phyloP scores from a whole-genome alignment of 805 yeast species.

The Starmerella bacillaris region DNA sequence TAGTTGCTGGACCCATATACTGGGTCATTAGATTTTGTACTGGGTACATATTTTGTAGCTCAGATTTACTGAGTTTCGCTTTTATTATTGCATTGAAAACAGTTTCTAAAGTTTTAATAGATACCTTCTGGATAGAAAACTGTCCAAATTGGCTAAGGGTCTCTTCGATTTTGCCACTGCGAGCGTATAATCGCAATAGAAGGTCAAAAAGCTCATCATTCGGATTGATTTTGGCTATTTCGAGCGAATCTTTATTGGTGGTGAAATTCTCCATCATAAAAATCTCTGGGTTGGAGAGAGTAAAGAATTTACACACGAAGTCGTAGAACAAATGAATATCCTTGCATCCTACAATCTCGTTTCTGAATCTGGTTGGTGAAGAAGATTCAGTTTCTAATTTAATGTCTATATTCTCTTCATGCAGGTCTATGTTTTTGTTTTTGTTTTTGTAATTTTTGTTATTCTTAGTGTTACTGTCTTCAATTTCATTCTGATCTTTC shows the following conservation, averaged over 20 bases:
- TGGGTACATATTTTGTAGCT: slow-evolving; percentile 1
- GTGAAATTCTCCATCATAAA: too few relatives aligned
- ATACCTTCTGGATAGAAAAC: slow-evolving; percentile 5
- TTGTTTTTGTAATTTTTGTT: too few relatives aligned
- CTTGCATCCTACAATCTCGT: too few relatives aligned
- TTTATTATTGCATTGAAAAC: slow-evolving; percentile 14
- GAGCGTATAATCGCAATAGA: slow-evolving; percentile 17
- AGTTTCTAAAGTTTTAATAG: slow-evolving; percentile 14
- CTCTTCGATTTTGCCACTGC: slow-evolving; percentile 16
- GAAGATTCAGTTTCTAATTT: too few relatives aligned
- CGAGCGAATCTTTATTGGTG: too few relatives aligned
- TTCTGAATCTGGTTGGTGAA: too few relatives aligned
- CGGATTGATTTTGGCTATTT: too few relatives aligned
- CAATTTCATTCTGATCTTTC: slow-evolving; percentile 16
- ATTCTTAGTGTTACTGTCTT: slow-evolving; percentile 13
- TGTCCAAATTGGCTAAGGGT: slow-evolving; percentile 12
- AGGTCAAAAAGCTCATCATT: slow-evolving; percentile 15
- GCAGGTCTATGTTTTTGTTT: slow-evolving; percentile 4
- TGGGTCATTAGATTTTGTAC: slow-evolving; percentile 5
- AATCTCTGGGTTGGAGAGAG: too few relatives aligned
- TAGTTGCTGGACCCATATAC: slow-evolving; percentile 9
- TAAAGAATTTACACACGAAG: too few relatives aligned
- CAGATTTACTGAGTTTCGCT: slow-evolving; percentile 10
- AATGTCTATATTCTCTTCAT: too few relatives aligned
- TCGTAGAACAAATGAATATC: too few relatives aligned